Base-by-base conservation (phyloP, 176 grass and related monocot genomes). In the Eleusine coracana region DNA sequence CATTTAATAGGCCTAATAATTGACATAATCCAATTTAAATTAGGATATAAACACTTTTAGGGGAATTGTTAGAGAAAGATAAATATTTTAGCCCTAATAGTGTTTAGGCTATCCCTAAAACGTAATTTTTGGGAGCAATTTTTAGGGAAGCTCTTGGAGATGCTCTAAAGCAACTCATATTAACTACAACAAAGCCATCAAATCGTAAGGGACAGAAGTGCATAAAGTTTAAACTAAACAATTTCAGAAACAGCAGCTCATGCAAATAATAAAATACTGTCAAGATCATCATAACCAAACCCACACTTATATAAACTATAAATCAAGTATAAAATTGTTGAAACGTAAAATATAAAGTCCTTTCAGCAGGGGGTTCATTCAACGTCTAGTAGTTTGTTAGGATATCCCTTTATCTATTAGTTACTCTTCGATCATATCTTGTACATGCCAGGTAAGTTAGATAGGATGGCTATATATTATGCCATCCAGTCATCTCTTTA, bases 241-340 rank as follows among this genome's bases (percentile, higher is more conserved):
- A 14, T 14, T n/a, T 71, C 72, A 61, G 13, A n/a, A 64, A 77
- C 63, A 75, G 10, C 52, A 82, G 21, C 18, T 70, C n/a, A 7
- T 27, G 23, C 39, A 40, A 76, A 76, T 6, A 82, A 3, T 74
- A 41, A 70, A 28, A 3, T 40, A 16, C 10, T 55, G 14, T 46
- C 66, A 27, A 80, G 3, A 80, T 39, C 18, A 5, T 45, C 10
- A 9, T 50, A 52, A 67, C 5, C 17, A 15, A 79, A 67, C 17
- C 20, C 61, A 66, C 5, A 66, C 9, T 79, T 51, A 21, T 10
- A 4, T 38, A 0, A 36, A 73, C n/a, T 56, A 23, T 65, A 73
- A 40, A 55, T 66, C 17, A 79, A 72, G 3, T 41, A 40, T 29
- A 12, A 28, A 0, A 41, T 23, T 72, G 7, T 29, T 86, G 36